Conservation (phyloP, 2,329 filamentous ascomycete species). For the Trichoderma sp. region DNA sequence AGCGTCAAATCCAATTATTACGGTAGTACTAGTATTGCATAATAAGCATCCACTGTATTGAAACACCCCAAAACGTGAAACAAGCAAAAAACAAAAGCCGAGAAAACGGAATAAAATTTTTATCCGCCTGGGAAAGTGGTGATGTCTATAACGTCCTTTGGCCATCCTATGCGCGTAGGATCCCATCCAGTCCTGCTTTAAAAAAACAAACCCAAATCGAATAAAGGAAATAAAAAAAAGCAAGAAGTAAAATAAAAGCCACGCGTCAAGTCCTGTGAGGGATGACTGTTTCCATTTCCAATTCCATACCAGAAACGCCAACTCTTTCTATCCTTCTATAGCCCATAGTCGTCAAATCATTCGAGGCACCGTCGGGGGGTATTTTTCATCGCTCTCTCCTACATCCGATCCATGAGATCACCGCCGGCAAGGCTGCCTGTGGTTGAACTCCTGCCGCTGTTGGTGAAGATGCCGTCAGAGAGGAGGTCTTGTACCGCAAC, state of each 20-base stretch:
- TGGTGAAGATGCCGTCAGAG: conserved; percentile 65
- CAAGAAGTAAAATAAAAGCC: conserved; percentile 22
- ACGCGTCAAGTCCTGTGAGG: conserved; percentile 15
- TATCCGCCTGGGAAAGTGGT: conserved; percentile 29
- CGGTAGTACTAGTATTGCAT: conserved; percentile 12
- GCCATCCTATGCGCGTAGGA: conserved; percentile 23
- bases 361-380: conserved; percentile 32
- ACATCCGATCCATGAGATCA: conserved; percentile 62
- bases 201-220: background rate
- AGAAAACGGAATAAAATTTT: conserved; percentile 5
- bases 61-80: background rate
- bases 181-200: conserved; percentile 28
- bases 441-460: conserved; percentile 75
- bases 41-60: background rate
- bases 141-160: conserved; percentile 28
- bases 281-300: conserved; percentile 24
- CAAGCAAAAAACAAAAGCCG: conserved; percentile 12
- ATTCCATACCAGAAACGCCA: conserved; percentile 41
- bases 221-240: background rate
- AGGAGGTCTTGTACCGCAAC: conserved; percentile 85
- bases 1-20: conserved; percentile 32
- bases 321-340: conserved; percentile 46
- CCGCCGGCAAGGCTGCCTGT: conserved; percentile 75
- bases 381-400: conserved; percentile 42
- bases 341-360: conserved; percentile 44